Percentiles rank a stretch among this genome's conserved stretches.
phyloP scores from a whole-genome alignment of 1,139 yeast species.

The Debaryomyces singareniensis region DNA sequence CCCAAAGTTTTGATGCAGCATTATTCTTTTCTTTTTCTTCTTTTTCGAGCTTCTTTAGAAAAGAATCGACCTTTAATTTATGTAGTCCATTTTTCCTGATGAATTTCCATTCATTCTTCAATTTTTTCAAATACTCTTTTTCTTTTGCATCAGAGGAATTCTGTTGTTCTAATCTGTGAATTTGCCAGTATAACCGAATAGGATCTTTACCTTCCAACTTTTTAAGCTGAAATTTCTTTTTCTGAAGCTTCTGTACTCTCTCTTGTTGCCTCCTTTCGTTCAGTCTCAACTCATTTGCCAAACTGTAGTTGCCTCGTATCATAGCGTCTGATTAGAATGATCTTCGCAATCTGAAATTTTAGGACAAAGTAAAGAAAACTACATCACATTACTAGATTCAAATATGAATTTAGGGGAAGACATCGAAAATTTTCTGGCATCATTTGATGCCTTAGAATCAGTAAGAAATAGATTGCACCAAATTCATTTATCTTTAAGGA shows the following conservation, averaged over 20 bases:
- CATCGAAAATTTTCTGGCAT: background rate
- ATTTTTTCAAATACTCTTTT: slow-evolving; percentile 14
- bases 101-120: slow-evolving; percentile 37
- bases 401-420: background rate
- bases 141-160: slow-evolving; percentile 15
- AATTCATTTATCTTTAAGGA: slow-evolving; percentile 38
- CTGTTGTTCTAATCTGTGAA: slow-evolving; percentile 19
- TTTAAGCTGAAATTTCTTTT: slow-evolving; percentile 20
- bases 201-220: slow-evolving; percentile 28
- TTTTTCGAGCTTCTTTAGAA: slow-evolving; percentile 15
- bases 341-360: too few relatives aligned
- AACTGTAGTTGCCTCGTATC: slow-evolving; percentile 40
- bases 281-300: slow-evolving; percentile 35
- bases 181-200: slow-evolving; percentile 21
- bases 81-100: slow-evolving; percentile 30
- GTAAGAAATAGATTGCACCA: slow-evolving; percentile 39
- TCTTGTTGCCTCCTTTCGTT: slow-evolving; percentile 33
- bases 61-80: slow-evolving; percentile 19
- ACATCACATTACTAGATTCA: too few relatives aligned
- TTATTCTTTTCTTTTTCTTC: slow-evolving; percentile 11
- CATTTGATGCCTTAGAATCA: slow-evolving; percentile 32
- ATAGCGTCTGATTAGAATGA: slow-evolving; percentile 16
- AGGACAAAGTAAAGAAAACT: too few relatives aligned
- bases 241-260: slow-evolving; percentile 35
- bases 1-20: slow-evolving; percentile 27